phyloP scores from a whole-genome alignment of 2,329 filamentous ascomycete species.

The Microdochium trichocladiopsis region DNA sequence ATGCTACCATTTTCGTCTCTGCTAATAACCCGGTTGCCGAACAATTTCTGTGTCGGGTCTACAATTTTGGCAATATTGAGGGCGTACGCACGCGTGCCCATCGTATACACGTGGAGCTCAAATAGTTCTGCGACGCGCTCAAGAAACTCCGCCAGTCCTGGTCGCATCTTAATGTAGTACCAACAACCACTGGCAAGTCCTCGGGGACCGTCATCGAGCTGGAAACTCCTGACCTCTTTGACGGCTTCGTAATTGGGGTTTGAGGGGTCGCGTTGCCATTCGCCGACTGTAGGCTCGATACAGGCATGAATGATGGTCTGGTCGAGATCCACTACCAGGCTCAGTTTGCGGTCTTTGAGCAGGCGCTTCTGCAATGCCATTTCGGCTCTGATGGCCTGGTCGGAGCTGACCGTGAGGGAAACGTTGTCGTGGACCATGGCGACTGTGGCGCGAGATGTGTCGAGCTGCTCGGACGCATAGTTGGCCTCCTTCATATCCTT shows the following conservation, averaged over 20 bases:
- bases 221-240: constrained; percentile 81
- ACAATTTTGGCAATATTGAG: constrained; percentile 87
- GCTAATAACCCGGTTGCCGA: constrained; percentile 91
- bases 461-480: constrained; percentile 73
- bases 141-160: constrained; percentile 76
- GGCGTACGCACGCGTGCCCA: constrained; percentile 97
- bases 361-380: constrained; percentile 80
- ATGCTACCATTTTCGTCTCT: constrained; percentile 95
- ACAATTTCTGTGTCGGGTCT: constrained; percentile 81
- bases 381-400: constrained; percentile 75
- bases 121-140: constrained; percentile 72
- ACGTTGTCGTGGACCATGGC: constrained; percentile 94
- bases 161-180: constrained; percentile 98
- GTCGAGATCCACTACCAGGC: constrained; percentile 91
- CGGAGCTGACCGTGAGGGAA: constrained; percentile 74
- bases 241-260: constrained; percentile 91
- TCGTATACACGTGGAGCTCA: constrained; percentile 97
- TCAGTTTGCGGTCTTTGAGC: constrained; percentile 74
- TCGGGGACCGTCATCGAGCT: constrained; percentile 79
- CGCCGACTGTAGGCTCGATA: constrained; percentile 90
- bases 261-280: constrained; percentile 83
- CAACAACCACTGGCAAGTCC: constrained; percentile 67
- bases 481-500: constrained; percentile 91
- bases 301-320: constrained; percentile 98
- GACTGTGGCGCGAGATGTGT: constrained; percentile 82